These are phyloP conservation scores for Phylloporus arenicola DNA, from an alignment of 768 basidiomycete species.

Conservation along the genomic window DNA sequence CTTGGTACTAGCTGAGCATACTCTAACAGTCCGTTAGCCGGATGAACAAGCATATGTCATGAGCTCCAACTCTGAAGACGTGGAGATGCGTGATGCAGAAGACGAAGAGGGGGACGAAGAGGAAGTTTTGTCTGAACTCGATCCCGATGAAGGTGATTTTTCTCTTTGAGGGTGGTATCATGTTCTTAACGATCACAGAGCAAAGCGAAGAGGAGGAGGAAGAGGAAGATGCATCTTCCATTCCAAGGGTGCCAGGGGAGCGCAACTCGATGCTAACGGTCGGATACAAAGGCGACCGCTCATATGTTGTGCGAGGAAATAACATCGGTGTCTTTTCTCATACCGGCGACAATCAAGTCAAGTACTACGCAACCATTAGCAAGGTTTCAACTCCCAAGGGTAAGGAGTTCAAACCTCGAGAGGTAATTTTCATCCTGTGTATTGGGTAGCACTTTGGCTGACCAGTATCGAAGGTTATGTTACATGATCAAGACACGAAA, in stretches of 20 bases:
- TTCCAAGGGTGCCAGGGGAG: slow-evolving; percentile 47
- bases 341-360: slow-evolving; percentile 61
- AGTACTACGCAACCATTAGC: slow-evolving; percentile 84
- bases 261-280: slow-evolving; percentile 87
- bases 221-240: slow-evolving; percentile 33
- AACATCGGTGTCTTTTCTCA: slow-evolving; percentile 90
- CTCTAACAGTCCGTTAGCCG: slow-evolving; percentile 34
- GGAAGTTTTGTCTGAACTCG: slow-evolving; percentile 64
- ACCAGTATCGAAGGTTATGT: slow-evolving; percentile 65
- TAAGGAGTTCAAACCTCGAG: slow-evolving; percentile 77
- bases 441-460: slow-evolving; percentile 1
- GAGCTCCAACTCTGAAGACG: slow-evolving; percentile 71
- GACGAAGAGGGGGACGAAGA: slow-evolving; percentile 79
- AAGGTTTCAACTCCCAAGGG: slow-evolving; percentile 77
- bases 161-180: neutral
- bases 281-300: slow-evolving; percentile 92
- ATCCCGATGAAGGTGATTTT: slow-evolving; percentile 52
- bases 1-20: neutral
- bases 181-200: slow-evolving; percentile 37
- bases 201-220: slow-evolving; percentile 35
- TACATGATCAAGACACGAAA: slow-evolving; percentile 93
- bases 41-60: slow-evolving; percentile 88
- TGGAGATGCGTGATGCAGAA: slow-evolving; percentile 79
- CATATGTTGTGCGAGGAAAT: slow-evolving; percentile 88
- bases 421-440: slow-evolving; percentile 45